phyloP scores from a whole-genome alignment of 2,329 filamentous ascomycete genomes.

The Lasiodiplodia sp. region DNA sequence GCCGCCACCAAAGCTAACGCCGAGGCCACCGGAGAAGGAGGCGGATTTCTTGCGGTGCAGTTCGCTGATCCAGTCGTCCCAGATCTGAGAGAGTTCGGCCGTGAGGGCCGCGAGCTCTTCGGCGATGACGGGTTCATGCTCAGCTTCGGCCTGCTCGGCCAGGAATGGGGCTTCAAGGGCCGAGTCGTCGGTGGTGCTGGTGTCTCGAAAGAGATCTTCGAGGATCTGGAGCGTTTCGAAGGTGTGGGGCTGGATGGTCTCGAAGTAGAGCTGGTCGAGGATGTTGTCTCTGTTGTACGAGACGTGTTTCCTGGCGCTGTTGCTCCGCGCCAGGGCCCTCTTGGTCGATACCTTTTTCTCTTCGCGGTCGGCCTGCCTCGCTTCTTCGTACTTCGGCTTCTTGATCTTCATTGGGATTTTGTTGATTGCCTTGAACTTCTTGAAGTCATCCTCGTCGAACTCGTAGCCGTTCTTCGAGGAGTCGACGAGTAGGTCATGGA shows the following conservation, averaged over 20 bases:
- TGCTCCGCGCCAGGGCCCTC: too few relatives aligned
- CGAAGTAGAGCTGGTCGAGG: slow-evolving; percentile 69
- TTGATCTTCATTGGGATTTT: slow-evolving; percentile 60
- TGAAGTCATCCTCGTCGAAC: slow-evolving; percentile 55
- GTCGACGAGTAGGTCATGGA: slow-evolving; percentile 57
- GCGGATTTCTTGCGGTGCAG: not conserved
- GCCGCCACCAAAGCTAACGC: slow-evolving; percentile 30
- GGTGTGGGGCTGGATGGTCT: slow-evolving; percentile 55
- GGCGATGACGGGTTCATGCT: slow-evolving; percentile 33
- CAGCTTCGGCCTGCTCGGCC: not conserved
- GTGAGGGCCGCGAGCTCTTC: not conserved
- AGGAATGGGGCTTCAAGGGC: slow-evolving; percentile 35
- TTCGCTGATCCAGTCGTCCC: not conserved
- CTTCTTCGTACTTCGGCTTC: slow-evolving; percentile 44
- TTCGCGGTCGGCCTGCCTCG: slow-evolving; percentile 38
- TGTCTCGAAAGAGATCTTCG: slow-evolving; percentile 36
- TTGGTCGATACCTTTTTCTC: slow-evolving; percentile 14
- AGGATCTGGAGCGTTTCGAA: slow-evolving; percentile 41
- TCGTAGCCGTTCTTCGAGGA: slow-evolving; percentile 56
- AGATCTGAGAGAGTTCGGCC: not conserved
- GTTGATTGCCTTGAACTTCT: slow-evolving; percentile 62
- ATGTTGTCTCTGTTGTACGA: slow-evolving; percentile 54
- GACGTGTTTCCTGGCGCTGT: too few relatives aligned
- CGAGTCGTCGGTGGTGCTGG: slow-evolving; percentile 35
- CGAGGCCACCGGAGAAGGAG: not conserved